These are phyloP conservation scores for Sporisorium scitamineum DNA, from an alignment of 1,284 basidiomycete genomes.

Conservation along the genomic window DNA sequence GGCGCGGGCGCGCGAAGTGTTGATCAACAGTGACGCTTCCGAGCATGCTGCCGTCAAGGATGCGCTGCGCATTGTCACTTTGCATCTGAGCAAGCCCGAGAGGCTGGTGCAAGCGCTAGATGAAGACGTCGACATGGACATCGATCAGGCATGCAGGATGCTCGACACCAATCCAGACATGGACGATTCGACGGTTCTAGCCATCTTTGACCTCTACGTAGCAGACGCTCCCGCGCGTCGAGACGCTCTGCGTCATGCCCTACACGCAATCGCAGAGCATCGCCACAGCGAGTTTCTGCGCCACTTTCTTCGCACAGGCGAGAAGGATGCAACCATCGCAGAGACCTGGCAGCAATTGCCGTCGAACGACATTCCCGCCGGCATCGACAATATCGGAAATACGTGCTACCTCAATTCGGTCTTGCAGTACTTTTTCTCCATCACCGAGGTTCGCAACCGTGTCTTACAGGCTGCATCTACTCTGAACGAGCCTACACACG, in stretches of 20 bases:
- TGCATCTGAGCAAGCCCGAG: slow-evolving; percentile 24
- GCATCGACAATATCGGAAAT: slow-evolving; percentile 91
- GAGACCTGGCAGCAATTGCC: slow-evolving; percentile 55
- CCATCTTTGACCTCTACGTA: slow-evolving; percentile 79
- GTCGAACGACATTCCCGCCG: slow-evolving; percentile 80
- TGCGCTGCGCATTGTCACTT: slow-evolving; percentile 35
- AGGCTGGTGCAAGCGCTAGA: slow-evolving; percentile 28
- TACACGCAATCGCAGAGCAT: slow-evolving; percentile 73
- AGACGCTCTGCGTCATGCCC: slow-evolving; percentile 68
- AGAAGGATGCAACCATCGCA: slow-evolving; percentile 65
- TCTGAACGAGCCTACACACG: not conserved
- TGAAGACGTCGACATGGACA: slow-evolving; percentile 72
- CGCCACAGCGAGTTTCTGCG: slow-evolving; percentile 80
- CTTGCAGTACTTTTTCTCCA: slow-evolving; percentile 93
- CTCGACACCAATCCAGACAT: slow-evolving; percentile 79
- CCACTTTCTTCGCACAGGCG: slow-evolving; percentile 77
- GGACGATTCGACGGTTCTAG: slow-evolving; percentile 81
- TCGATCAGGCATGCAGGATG: slow-evolving; percentile 79
- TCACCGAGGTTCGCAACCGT: slow-evolving; percentile 83
- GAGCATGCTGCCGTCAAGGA: slow-evolving; percentile 45
- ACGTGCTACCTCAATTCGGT: slow-evolving; percentile 92
- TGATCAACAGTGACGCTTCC: slow-evolving; percentile 34
- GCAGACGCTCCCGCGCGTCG: slow-evolving; percentile 73
- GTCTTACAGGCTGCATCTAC: slow-evolving; percentile 75
- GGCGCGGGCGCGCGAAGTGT: slow-evolving; percentile 34